phyloP scores from a whole-genome alignment of 129 eudicot genomes.

The Saussurea involucrata region DNA sequence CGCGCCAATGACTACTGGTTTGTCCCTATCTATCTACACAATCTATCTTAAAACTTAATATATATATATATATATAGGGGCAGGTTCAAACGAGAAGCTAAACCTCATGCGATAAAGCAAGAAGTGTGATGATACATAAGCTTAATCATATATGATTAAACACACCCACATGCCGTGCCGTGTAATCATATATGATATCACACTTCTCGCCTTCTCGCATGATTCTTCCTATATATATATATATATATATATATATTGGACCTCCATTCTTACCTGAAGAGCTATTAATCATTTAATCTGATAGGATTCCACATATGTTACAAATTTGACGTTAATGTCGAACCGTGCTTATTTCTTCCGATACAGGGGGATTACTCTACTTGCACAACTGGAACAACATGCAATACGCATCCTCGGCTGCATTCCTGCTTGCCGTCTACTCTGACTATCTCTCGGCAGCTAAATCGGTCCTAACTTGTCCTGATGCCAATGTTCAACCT shows the following conservation, averaged over 20 bases:
- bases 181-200: too few relatives aligned
- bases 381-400: constrained; percentile 84
- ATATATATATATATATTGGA: background rate
- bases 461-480: constrained; percentile 49
- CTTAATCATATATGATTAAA: too few relatives aligned
- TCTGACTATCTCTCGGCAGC: constrained; percentile 70
- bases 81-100: too few relatives aligned
- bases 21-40: constrained; percentile 10
- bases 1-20: constrained; percentile 88
- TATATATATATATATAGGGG: too few relatives aligned
- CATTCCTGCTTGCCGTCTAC: constrained; percentile 77
- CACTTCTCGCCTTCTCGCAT: too few relatives aligned
- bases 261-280: background rate
- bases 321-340: background rate
- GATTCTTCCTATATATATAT: too few relatives aligned
- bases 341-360: background rate
- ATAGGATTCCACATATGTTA: background rate
- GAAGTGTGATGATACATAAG: too few relatives aligned
- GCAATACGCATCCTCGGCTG: constrained; percentile 85
- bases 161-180: too few relatives aligned
- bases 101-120: too few relatives aligned
- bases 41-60: background rate
- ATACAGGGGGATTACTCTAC: constrained; percentile 71
- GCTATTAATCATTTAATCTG: background rate
- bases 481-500: constrained; percentile 61